A percentile compares a stretch with the other conserved stretches of the same genome.
Conservation (phyloP, 1,139 yeast species). For the Candida buenavistaensis region DNA sequence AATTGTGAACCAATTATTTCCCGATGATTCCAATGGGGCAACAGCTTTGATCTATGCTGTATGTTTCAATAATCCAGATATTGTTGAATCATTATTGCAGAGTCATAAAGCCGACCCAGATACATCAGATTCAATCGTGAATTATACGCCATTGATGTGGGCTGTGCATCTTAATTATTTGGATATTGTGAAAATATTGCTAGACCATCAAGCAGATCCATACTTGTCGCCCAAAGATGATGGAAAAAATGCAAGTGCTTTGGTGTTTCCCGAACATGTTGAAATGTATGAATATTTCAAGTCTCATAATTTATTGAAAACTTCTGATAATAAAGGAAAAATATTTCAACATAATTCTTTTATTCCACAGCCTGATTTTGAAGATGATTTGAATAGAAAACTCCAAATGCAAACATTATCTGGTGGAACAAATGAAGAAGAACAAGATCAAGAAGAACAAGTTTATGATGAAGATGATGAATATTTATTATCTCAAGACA, state of each 20-base stretch:
- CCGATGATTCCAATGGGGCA: constrained; percentile 42
- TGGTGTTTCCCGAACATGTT: constrained; percentile 32
- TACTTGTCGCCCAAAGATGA: constrained; percentile 29
- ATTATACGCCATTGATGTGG: constrained; percentile 50
- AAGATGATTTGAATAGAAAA: constrained; percentile 42
- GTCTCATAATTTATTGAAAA: constrained; percentile 41
- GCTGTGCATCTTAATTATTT: constrained; percentile 42
- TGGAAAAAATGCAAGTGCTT: constrained; percentile 33
- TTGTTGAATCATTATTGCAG: constrained; percentile 44
- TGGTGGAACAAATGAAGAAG: constrained; percentile 19
- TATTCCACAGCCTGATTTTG: constrained; percentile 29
- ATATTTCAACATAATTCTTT: constrained; percentile 17
- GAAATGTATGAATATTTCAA: constrained; percentile 40
- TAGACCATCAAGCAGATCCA: constrained; percentile 46
- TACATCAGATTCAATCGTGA: constrained; percentile 31
- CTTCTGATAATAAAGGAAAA: constrained; percentile 15
- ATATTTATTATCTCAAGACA: constrained; percentile 29
- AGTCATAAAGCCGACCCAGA: constrained; percentile 41
- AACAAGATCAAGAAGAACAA: constrained; percentile 24
- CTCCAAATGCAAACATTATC: constrained; percentile 54
- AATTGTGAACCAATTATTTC: constrained; percentile 30
- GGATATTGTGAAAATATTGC: constrained; percentile 33
- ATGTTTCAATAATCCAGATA: constrained; percentile 45
- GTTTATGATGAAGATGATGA: constrained; percentile 32
- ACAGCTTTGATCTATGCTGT: constrained; percentile 54